phyloP scores from a whole-genome alignment of 1,284 basidiomycete species.

The Leccinum solheimii region DNA sequence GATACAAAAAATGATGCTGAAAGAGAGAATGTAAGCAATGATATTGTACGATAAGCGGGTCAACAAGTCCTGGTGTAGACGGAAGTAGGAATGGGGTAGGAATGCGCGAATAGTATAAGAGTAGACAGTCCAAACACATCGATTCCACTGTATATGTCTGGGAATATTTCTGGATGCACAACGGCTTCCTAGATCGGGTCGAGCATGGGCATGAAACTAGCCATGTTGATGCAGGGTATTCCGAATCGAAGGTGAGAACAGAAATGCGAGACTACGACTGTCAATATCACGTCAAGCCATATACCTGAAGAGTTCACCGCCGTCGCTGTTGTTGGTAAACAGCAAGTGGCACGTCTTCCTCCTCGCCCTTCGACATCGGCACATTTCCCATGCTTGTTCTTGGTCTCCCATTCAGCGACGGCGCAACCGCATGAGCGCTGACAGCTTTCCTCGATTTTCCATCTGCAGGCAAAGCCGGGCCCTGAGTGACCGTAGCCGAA shows the following conservation, averaged over 20 bases:
- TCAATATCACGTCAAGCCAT: not conserved
- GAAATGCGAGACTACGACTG: not conserved
- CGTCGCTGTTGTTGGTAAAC: constrained; percentile 73
- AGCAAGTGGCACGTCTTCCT: constrained; percentile 76
- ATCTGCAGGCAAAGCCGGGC: constrained; percentile 46
- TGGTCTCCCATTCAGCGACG: constrained; percentile 42
- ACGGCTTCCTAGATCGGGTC: constrained; percentile 27
- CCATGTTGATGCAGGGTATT: constrained; percentile 10
- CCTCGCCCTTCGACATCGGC: constrained; percentile 45
- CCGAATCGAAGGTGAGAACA: constrained; percentile 4
- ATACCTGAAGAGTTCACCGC: constrained; percentile 39
- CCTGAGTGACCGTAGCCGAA: constrained; percentile 59
- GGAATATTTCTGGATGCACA: constrained; percentile 29
- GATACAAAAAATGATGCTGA: constrained; percentile 31
- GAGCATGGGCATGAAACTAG: constrained; percentile 8
- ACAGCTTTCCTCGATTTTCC: constrained; percentile 61
- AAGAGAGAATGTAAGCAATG: constrained; percentile 29
- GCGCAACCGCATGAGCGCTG: constrained; percentile 61
- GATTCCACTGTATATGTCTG: constrained; percentile 21
- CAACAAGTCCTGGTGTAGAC: constrained; percentile 27
- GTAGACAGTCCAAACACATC: constrained; percentile 24
- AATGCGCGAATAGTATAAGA: constrained; percentile 30
- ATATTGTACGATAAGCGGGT: constrained; percentile 29
- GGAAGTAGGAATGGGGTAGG: constrained; percentile 25
- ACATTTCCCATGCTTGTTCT: constrained; percentile 38